These are phyloP conservation scores for Syzygium syzygioides DNA, from an alignment of 441 rosid species.

Conservation along the genomic window DNA sequence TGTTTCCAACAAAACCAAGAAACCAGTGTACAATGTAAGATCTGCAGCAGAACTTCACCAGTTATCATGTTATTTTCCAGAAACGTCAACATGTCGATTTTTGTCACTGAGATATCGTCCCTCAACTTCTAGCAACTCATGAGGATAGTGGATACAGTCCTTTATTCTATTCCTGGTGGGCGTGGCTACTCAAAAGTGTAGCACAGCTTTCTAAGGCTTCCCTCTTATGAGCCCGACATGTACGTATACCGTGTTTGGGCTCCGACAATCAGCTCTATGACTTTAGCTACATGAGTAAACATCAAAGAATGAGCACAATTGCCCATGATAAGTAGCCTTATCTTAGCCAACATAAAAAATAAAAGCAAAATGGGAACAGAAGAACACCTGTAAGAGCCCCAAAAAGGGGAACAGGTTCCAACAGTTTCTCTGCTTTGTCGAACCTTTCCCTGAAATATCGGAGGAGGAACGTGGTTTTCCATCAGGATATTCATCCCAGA, in stretches of 20 bases:
- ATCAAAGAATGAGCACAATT: neutral
- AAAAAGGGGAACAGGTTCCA: conserved; percentile 70
- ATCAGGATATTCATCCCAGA: too few relatives aligned
- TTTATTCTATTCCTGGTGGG: conserved; percentile 13
- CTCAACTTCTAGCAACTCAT: neutral
- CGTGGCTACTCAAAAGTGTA: neutral
- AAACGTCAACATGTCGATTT: neutral
- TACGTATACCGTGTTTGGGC: conserved; percentile 88
- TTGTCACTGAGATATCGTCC: neutral
- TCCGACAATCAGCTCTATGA: conserved; percentile 75
- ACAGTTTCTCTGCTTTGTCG: conserved; percentile 46
- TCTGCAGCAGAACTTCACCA: neutral
- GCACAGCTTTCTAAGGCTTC: conserved; percentile 5
- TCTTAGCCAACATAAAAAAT: neutral
- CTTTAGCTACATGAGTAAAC: conserved; percentile 45
- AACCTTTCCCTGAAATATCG: conserved; percentile 62
- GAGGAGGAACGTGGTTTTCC: neutral
- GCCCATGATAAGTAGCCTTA: neutral
- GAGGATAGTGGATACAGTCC: neutral
- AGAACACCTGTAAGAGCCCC: conserved; percentile 69
- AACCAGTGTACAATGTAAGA: too few relatives aligned
- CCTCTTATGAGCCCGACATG: conserved; percentile 79
- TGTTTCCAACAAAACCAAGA: too few relatives aligned
- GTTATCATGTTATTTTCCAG: neutral
- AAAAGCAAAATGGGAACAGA: neutral